Evolutionary conservation across 176 grass and related monocot species (phyloP), one percentile per base, ranked within the genome.

Genomic region (Cymbopogon citratus): DNA sequence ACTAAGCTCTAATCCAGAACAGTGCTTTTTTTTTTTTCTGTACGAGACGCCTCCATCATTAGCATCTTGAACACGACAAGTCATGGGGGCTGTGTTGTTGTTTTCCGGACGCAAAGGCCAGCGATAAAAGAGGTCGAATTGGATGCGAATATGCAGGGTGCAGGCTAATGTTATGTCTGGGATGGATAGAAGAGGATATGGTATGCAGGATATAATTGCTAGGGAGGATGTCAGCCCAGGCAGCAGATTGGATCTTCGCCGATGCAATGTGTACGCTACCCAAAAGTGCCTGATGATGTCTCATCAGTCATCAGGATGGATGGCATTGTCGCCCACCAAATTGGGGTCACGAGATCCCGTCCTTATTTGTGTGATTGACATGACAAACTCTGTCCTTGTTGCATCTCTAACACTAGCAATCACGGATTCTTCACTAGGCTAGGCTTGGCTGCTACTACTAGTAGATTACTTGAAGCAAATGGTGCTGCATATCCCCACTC

Each of bases 301-400:
- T n/a, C n/a, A n/a, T n/a, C n/a, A 43, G 65, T 38, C 25, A 56
- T 81, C 66, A 71, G 26, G 35, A 2, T 40, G 38, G 8, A 10
- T 40, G 9, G 10, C 10, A 43, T 46, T 82, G 82, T 43, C 77
- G 25, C 76, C 76, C 33, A 8, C 63, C 77, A 54, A 76, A n/a
- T n/a, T 71, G 45, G 35, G 34, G 21, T 78, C 87, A 89, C 87
- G 87, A 73, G 87, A 39, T 54, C 10, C 52, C 66, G 71, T 80
- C 63, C 76, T 34, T 16, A 34, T 43, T 23, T 40, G 38, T 71
- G 28, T 34, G 65, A 16, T 54, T 59, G 84, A 78, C 78, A 29
- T 57, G 78, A 66, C 66, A 49, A 89, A 66, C 45, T 72, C n/a
- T 61, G 41, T 3, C 56, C 23, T 67, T 26, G 65, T 36, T 76